Base-by-base conservation (phyloP, 176 grass and related monocot genomes). In the Bolboschoenus planiculmis region DNA sequence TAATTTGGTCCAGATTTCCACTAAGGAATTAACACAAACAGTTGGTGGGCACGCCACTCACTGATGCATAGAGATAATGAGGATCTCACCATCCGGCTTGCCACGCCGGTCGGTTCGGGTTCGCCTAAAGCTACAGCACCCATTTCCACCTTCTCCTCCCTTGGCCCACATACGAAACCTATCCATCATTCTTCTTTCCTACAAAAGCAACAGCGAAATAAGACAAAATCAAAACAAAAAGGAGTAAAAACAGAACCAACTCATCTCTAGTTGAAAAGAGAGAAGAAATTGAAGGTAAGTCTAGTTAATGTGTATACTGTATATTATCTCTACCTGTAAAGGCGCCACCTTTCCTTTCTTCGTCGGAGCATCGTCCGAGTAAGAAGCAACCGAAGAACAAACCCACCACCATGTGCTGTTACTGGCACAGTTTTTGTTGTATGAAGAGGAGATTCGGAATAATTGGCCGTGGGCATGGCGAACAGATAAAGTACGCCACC, bases 131-230 rank as follows among this genome's bases (percentile, higher is more conserved):
- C 92, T 94, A 68, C 66, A 77, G 51, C 89, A 94, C 15, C 87
- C 92, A 51, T 87, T 87, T 55, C 92, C 92, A 27, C 89, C 92
- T 18, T 94, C 92, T 3, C 87, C 92, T 43, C 92, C 89, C 79
- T 89, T 94, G 58, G 92, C 91, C 86, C 84, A 73, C 35, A 97
- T 20, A 23, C 83, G 81, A 40, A 93, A 89, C 57, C 83, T 89
- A 54, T 93, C 93, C 68, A 93, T 83, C 93, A 97, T 93, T 54
- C 72, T 88, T 83, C 83, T 78, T 30, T 90, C 83, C 93, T 97
- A 61, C 67, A 76, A 27, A 33, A 54, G 10, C 36, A 64, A 50
- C 18, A 47, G 46, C 63, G 80, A 53, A 58, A 72, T 33, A 18
- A 46, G 3, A 72, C 46, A 37, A 26, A 56, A 56, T 57, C 26